Percentiles rank a stretch among this genome's conserved stretches.
phyloP scores from a whole-genome alignment of 768 basidiomycete species.

The Tephrocybe sp. region DNA sequence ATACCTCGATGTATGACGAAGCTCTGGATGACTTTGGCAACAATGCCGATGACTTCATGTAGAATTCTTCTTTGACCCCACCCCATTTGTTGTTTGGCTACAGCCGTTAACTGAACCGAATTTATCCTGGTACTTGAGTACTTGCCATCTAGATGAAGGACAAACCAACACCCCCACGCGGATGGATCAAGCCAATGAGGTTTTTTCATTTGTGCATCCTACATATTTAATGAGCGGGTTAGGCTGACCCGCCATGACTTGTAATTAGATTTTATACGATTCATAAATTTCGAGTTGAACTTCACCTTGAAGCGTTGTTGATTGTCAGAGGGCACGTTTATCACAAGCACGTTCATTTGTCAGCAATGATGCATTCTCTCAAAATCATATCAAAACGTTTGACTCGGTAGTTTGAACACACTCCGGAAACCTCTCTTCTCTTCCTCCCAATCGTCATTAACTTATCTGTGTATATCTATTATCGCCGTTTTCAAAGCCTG shows the following conservation, averaged over 20 bases:
- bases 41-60: conserved; percentile 88
- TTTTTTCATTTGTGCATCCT: conserved; percentile 1
- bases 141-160: conserved; percentile 9
- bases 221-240: no score
- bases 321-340: neutral
- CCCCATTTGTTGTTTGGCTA: neutral
- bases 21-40: conserved; percentile 84
- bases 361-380: conserved; percentile 6
- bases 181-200: conserved; percentile 13
- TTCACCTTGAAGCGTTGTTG: no score
- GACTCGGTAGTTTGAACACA: conserved; percentile 2
- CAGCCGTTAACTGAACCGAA: neutral
- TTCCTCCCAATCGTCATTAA: conserved; percentile 4
- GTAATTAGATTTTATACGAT: no score
- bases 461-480: conserved; percentile 10
- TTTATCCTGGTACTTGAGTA: neutral
- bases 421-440: neutral
- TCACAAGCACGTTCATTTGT: conserved; percentile 14
- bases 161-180: neutral
- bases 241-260: no score
- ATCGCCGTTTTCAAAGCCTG: conserved; percentile 16
- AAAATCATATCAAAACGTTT: conserved; percentile 1
- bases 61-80: conserved; percentile 27
- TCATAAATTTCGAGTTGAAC: no score
- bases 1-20: conserved; percentile 83